Evolutionary conservation across 2,329 filamentous ascomycete species (phyloP).

Genomic region (Cyphellophora europaea): DNA sequence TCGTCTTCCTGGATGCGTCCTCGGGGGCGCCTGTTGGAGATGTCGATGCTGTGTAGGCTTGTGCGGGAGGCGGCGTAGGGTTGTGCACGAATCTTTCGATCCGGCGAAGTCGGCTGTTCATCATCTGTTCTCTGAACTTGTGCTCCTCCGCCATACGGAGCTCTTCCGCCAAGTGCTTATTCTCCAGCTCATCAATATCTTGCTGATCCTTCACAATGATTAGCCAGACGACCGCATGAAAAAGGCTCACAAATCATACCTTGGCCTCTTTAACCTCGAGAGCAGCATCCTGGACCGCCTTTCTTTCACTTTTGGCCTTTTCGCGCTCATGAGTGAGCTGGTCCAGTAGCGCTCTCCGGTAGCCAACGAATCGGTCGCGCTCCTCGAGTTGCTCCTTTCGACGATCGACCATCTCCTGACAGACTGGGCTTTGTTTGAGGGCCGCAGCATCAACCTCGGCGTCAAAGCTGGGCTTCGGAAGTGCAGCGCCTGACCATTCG

Average conservation of each 20-base stretch:
- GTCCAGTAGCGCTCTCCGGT: slow-evolving; percentile 11
- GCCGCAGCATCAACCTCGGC: slow-evolving; percentile 11
- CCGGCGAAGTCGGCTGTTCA: slow-evolving; percentile 34
- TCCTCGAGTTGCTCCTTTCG: slow-evolving; percentile 17
- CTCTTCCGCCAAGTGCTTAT: slow-evolving; percentile 33
- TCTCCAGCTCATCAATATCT: slow-evolving; percentile 29
- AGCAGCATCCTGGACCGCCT: slow-evolving; percentile 21
- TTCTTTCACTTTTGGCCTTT: slow-evolving; percentile 20
- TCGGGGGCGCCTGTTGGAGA: no score
- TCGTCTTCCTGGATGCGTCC: no score
- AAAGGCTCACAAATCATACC: slow-evolving; percentile 23
- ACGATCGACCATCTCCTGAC: slow-evolving; percentile 13
- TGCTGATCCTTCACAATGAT: slow-evolving; percentile 25
- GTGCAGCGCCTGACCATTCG: slow-evolving; percentile 13
- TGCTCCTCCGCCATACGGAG: slow-evolving; percentile 36
- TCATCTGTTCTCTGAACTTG: slow-evolving; percentile 32
- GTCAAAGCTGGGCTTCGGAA: slow-evolving; percentile 8
- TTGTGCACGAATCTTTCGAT: slow-evolving; percentile 39
- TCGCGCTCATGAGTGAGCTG: slow-evolving; percentile 13
- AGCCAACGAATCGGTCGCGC: slow-evolving; percentile 17
- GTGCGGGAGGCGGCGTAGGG: slow-evolving; percentile 26
- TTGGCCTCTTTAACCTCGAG: slow-evolving; percentile 29
- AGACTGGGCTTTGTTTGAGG: slow-evolving; percentile 14
- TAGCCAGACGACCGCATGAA: background rate
- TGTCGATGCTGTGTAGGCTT: no score